phyloP scores from a whole-genome alignment of 768 basidiomycete genomes.

The Roridomyces roridus region DNA sequence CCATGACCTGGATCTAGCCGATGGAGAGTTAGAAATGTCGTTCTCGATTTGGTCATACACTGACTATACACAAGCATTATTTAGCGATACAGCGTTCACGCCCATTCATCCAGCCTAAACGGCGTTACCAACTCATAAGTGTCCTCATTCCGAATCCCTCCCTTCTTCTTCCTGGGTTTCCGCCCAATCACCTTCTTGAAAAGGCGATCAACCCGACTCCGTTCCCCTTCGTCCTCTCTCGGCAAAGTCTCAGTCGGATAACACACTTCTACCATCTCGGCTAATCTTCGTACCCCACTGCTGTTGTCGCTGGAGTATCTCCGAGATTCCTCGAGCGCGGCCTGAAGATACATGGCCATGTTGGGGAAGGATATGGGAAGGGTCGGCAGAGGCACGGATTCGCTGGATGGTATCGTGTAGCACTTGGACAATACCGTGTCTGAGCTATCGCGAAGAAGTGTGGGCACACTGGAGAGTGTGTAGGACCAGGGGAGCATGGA shows the following conservation, averaged over 20 bases:
- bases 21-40: no score
- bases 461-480: constrained; percentile 60
- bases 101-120: constrained; percentile 80
- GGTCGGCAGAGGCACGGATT: constrained; percentile 65
- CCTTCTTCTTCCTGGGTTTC: constrained; percentile 44
- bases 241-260: constrained; percentile 53
- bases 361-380: constrained; percentile 80
- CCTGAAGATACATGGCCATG: constrained; percentile 77
- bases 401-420: constrained; percentile 71
- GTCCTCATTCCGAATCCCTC: constrained; percentile 78
- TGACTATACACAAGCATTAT: no score
- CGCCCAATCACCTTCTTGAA: constrained; percentile 70
- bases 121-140: constrained; percentile 85
- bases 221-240: constrained; percentile 41
- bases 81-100: no score
- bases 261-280: constrained; percentile 70
- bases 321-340: constrained; percentile 73
- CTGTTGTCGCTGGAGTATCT: constrained; percentile 63
- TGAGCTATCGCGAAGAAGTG: constrained; percentile 65
- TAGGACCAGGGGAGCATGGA: constrained; percentile 78
- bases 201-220: constrained; percentile 55
- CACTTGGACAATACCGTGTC: constrained; percentile 71
- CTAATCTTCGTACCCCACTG: constrained; percentile 67
- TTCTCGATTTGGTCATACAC: no score
- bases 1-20: no score